phyloP scores from a whole-genome alignment of 176 grass and related monocot species.

The Oryza longistaminata region DNA sequence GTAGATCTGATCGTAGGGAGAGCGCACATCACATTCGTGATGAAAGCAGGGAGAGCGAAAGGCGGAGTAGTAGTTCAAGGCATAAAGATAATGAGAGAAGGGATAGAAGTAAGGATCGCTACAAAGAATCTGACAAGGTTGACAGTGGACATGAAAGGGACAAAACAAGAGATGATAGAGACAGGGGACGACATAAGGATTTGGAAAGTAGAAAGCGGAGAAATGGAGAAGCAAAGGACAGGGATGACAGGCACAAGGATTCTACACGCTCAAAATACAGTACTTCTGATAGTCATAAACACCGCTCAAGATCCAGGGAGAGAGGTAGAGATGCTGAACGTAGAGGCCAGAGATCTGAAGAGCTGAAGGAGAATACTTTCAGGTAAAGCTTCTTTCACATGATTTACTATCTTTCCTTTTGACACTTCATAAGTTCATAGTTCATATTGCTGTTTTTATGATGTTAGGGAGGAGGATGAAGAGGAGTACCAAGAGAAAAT shows the following conservation, averaged over 20 bases:
- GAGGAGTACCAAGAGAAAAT: constrained; percentile 92
- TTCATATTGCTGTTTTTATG: constrained; percentile 9
- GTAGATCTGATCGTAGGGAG: constrained; percentile 53
- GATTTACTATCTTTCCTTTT: neutral
- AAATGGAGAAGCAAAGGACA: constrained; percentile 46
- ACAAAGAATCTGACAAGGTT: constrained; percentile 49
- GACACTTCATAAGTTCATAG: neutral
- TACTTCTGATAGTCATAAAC: constrained; percentile 48
- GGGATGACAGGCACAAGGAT: constrained; percentile 49
- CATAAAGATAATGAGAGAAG: constrained; percentile 50
- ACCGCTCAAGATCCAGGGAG: constrained; percentile 43
- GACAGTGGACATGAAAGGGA: constrained; percentile 41
- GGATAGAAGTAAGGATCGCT: constrained; percentile 45
- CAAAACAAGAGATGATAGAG: constrained; percentile 46
- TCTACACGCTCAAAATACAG: constrained; percentile 45
- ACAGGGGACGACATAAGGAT: constrained; percentile 47
- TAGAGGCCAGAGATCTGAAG: constrained; percentile 42
- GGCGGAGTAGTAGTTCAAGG: constrained; percentile 52
- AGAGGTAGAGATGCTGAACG: constrained; percentile 42
- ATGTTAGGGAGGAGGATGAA: constrained; percentile 76
- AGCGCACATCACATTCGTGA: constrained; percentile 23
- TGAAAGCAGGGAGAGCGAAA: constrained; percentile 60
- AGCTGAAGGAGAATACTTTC: constrained; percentile 50
- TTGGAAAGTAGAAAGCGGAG: constrained; percentile 40
- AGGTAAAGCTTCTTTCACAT: constrained; percentile 51